Conservation (phyloP, 2,329 filamentous ascomycete species). For the Dothideomycetes sp. region DNA sequence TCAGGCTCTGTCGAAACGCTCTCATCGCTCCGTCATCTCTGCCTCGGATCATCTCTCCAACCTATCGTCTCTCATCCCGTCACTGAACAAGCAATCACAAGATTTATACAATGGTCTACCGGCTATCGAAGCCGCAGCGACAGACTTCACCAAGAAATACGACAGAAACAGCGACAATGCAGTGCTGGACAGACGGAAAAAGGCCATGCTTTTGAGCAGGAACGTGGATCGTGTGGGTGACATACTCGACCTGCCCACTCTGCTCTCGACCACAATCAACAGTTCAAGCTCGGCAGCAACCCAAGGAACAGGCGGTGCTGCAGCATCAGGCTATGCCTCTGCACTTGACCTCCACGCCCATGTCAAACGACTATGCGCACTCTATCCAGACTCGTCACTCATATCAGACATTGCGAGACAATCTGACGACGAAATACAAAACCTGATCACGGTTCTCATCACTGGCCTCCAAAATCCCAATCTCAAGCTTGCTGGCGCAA, state of each 20-base stretch:
- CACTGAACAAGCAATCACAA: conserved; percentile 52
- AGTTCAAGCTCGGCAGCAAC: conserved; percentile 35
- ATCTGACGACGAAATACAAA: conserved; percentile 77
- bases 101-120: conserved; percentile 65
- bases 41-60: conserved; percentile 70
- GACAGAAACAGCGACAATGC: conserved; percentile 54
- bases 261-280: conserved; percentile 70
- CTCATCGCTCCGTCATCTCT: conserved; percentile 71
- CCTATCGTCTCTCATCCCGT: conserved; percentile 60
- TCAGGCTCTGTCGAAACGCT: conserved; percentile 80
- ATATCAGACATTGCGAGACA: conserved; percentile 63
- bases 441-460: conserved; percentile 78
- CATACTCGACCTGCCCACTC: conserved; percentile 76
- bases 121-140: conserved; percentile 64
- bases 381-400: conserved; percentile 71
- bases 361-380: conserved; percentile 69
- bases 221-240: conserved; percentile 87
- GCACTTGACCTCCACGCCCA: conserved; percentile 90
- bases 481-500: conserved; percentile 78
- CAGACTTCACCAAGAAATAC: conserved; percentile 74
- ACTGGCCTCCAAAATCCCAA: conserved; percentile 62
- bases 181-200: conserved; percentile 61
- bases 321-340: conserved; percentile 57
- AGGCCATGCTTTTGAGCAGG: conserved; percentile 67
- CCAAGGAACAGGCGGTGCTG: conserved; percentile 25